Evolutionary conservation across 1,284 basidiomycete species (phyloP), one percentile per base, ranked within the genome.

Genomic region (Malassezia sp.): DNA sequence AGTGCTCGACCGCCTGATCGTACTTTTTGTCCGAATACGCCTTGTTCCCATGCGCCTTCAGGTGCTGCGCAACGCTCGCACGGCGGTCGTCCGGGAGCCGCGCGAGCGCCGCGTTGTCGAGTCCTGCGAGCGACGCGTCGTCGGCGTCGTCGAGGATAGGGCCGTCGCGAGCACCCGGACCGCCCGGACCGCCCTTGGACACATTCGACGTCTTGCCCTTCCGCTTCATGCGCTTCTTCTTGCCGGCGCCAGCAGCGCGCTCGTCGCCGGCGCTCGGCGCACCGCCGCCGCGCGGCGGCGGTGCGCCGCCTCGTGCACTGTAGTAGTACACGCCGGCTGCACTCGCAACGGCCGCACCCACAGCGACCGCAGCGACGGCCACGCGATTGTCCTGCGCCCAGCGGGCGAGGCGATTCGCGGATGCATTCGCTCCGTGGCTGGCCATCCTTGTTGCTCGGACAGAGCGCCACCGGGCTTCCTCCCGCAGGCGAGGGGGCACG

Each of bases 41-140:
- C 49, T 80, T 76, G 73, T 99, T 99, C 39, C 93, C 93, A 64
- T 80, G 79, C 27, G 81, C 77, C 73, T 99, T 99, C 70, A 91
- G 80, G 10, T 78, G 74, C 10, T 80, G 80, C 6, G 90, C 90
- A 31, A 82, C 74, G 56, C 78, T 76, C 52, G 79, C 75, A 39
- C 87, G 81, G 42, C 59, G 60, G 30, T 59, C 54, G 18, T 51
- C 38, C 18, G 65, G 61, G 15, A 70, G 47, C 35, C 53, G 55
- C 35, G 43, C 42, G 33, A 70, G 63, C 26, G 64, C 65, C 18
- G 55, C 39, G 42, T 57, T 57, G 18, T 61, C 53, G 20, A 70
- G 45, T 6, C 38, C 45, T 24, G 61, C 60, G 22, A 70, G 57
- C 40, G 56, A 47, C 28, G 61, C 61, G 28, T 65, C 60, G 18